Conservation (phyloP, 2,329 filamentous ascomycete genomes). For the Coniella lustricola region DNA sequence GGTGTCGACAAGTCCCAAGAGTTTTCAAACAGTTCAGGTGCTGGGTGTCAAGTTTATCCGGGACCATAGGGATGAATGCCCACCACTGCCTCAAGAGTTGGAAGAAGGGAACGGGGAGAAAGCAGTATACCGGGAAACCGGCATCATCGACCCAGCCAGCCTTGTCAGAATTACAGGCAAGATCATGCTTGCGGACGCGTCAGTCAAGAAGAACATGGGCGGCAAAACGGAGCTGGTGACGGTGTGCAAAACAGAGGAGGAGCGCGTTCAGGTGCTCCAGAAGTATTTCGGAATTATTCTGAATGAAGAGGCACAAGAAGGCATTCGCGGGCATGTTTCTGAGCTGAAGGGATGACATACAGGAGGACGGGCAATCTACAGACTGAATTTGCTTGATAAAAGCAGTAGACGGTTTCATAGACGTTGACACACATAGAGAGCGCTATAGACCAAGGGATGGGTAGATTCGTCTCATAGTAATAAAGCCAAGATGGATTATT, state of each 20-base stretch:
- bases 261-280: conserved; percentile 43
- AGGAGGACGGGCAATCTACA: too few relatives aligned
- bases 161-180: conserved; percentile 43
- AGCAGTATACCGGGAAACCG: not conserved
- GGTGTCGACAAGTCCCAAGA: conserved; percentile 37
- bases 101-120: not conserved
- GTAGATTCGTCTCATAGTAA: too few relatives aligned
- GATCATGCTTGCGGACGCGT: conserved; percentile 41
- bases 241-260: conserved; percentile 41
- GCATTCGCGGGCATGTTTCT: conserved; percentile 41
- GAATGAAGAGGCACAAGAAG: conserved; percentile 39
- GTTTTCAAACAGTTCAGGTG: conserved; percentile 48
- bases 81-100: too few relatives aligned
- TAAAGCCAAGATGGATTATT: too few relatives aligned
- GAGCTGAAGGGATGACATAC: conserved; percentile 29
- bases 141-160: conserved; percentile 7
- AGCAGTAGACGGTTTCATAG: too few relatives aligned
- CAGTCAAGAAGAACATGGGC: conserved; percentile 46
- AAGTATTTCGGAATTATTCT: conserved; percentile 47
- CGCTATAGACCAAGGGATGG: too few relatives aligned
- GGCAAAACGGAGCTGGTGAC: conserved; percentile 42
- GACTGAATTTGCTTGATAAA: too few relatives aligned
- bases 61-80: conserved; percentile 6
- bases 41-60: conserved; percentile 47
- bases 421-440: too few relatives aligned